phyloP scores from a whole-genome alignment of 306 rosid genomes.

The Vigna unguiculata region DNA sequence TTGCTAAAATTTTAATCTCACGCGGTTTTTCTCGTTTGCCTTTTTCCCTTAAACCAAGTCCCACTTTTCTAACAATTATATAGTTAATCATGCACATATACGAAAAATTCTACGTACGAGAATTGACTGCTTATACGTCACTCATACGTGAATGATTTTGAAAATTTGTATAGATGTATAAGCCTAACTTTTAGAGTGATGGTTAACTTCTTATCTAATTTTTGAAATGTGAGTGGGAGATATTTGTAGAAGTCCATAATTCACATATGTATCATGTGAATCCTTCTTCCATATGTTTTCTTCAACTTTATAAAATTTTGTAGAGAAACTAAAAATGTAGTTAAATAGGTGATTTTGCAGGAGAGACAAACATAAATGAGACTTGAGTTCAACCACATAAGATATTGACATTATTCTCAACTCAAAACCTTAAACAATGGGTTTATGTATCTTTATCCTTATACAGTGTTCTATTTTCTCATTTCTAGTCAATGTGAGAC shows the following conservation, averaged over 20 bases:
- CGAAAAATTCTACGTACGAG: conserved; percentile 33
- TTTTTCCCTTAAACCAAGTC: conserved; percentile 1
- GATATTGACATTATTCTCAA: too few species aligned
- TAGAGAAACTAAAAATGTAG: too few species aligned
- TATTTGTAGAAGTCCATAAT: too few species aligned
- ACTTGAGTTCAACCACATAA: too few species aligned
- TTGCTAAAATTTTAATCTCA: neutral
- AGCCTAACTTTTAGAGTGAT: conserved; percentile 40
- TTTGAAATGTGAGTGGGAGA: neutral
- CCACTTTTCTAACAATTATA: neutral
- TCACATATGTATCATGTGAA: too few species aligned
- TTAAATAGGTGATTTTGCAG: too few species aligned
- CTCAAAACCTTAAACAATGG: too few species aligned
- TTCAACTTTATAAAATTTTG: too few species aligned
- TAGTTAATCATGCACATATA: neutral
- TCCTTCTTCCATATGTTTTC: conserved; percentile 16
- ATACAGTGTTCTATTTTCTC: too few species aligned
- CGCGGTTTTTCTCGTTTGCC: neutral
- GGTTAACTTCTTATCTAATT: conserved; percentile 15
- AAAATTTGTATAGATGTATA: neutral
- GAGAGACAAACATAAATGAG: too few species aligned
- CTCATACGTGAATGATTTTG: conserved; percentile 33
- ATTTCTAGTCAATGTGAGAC: too few species aligned
- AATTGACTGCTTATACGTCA: conserved; percentile 43
- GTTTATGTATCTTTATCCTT: too few species aligned